Evolutionary conservation across 2,329 filamentous ascomycete species (phyloP), one percentile per base, ranked within the genome.

Genomic region (Xylaria sp.): DNA sequence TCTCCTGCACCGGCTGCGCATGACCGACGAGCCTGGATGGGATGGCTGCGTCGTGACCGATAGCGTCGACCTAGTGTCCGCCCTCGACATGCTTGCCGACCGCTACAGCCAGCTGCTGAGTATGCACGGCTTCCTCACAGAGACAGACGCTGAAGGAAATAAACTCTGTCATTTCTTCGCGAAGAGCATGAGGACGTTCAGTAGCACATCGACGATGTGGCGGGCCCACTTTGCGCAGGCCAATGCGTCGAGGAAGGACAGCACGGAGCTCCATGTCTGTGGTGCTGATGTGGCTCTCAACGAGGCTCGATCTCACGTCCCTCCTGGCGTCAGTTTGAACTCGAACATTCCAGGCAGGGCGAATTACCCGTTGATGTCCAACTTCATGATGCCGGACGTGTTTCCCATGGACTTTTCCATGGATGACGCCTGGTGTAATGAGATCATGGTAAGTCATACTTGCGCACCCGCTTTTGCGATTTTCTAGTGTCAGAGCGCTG

Each of bases 11-110:
- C 68, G 73, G 3, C 70, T 75, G 7, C 62, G 67, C 38, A 53
- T 73, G 6, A 57, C 69, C 11, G 71, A 73, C 25, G 72, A 73
- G 17, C 67, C 71, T 15, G 70, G 64, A 14, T 73, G 71, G 73
- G 72, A 74, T 49, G 65, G 68, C 47, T 40, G 38, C 21, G 56
- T 63, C 9, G 64, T 69, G 2, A 47, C 58, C 7, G 56, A 63
- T n/a, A 57, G 46, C 42, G 47, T 71, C 31, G 72, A 72, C 31
- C 31, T 74, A 1, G 47, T 73, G 23, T 62, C 54, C 17, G 57
- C 57, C 8, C 59, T 74, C 45, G 69, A 71, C 25, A 42, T 52
- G n/a, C 28, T 58, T 1, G 69, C 69, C 8, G 40, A 17, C 14
- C 65, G 61, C 15, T 74, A 67, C 57, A 53, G 53, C 15, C 53